Base-by-base conservation (phyloP, 1,284 basidiomycete species). In the Termitomyces sp. region DNA sequence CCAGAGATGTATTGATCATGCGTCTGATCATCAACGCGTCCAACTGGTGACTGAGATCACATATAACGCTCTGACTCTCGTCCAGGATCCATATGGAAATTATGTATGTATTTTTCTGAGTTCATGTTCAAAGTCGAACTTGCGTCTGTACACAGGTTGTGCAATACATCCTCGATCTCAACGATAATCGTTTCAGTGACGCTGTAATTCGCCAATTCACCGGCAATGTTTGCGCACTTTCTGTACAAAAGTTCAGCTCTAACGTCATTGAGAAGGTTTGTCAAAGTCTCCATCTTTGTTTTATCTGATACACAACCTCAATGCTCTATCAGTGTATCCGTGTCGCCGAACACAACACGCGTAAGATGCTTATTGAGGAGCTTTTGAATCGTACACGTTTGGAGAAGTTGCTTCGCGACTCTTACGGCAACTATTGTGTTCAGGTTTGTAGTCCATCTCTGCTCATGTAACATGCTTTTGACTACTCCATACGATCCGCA, bases 21-120 rank as follows among this genome's bases (percentile, higher is more conserved):
- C 97, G 1, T 96, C 93, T 1, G 93, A 97, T 60, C 84, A 87
- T 54, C 97, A 99, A 70, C 87, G 97, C 37, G 79, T 97, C 54
- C 97, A 99, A 73, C 83, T 99, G 50, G 97, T 99, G 53, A 94
- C 94, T 57, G 97, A 99, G 78, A 99, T 99, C 72, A 99, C 96
- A 26, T 97, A 91, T 77, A 96, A 99, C 64, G 96, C 96, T 7
- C 79, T 99, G 57, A 97, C 95, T 19, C 80, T 99, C 54, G 97
- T 99, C 21, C 97, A 99, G 74, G 97, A 99, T 71, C 97, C 97
- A 31, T 98, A 98, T 65, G 95, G 93, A 62, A 94, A 95, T 75
- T 95, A 95, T 64, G 92, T 93, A 62, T 68, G 86, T 74, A 5
- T 39, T 52, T 39, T 52, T 35, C 45, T 31, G 33, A 21, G 26